These are phyloP conservation scores for Xylariaceae sp. DNA, from an alignment of 2,329 filamentous ascomycete species.

Conservation along the genomic window DNA sequence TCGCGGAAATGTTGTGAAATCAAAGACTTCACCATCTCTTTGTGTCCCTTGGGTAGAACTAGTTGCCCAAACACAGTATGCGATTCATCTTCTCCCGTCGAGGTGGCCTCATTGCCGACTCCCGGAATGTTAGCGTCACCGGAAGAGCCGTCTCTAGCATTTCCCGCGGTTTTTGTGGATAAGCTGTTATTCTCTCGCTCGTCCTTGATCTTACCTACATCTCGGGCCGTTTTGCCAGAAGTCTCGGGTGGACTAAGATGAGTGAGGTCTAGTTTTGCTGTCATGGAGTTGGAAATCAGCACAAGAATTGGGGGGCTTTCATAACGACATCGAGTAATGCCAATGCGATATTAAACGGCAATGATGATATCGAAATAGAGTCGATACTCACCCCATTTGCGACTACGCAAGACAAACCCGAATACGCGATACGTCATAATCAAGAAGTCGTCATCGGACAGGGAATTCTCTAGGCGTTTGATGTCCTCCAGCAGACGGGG, in stretches of 20 bases:
- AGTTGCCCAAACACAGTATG: constrained; percentile 28
- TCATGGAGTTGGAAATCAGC: neutral
- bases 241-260: constrained; percentile 1
- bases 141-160: too few species aligned
- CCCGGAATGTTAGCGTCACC: too few species aligned
- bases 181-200: too few species aligned
- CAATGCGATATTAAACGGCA: too few species aligned
- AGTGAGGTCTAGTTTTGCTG: constrained; percentile 17
- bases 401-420: constrained; percentile 33
- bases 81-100: too few species aligned
- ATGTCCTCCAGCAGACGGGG: too few species aligned
- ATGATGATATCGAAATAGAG: too few species aligned
- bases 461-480: constrained; percentile 28
- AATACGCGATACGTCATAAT: constrained; percentile 35
- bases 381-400: constrained; percentile 33
- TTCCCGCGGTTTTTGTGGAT: too few species aligned
- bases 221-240: neutral
- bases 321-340: too few species aligned
- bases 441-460: constrained; percentile 9
- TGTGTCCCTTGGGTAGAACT: constrained; percentile 26
- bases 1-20: constrained; percentile 34
- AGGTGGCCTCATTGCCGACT: too few species aligned
- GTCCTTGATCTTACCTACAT: neutral
- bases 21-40: constrained; percentile 30
- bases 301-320: too few species aligned